Evolutionary conservation across 2,329 filamentous ascomycete genomes (phyloP), one percentile per base, ranked within the genome.

Genomic region (Cladosporium sp.): DNA sequence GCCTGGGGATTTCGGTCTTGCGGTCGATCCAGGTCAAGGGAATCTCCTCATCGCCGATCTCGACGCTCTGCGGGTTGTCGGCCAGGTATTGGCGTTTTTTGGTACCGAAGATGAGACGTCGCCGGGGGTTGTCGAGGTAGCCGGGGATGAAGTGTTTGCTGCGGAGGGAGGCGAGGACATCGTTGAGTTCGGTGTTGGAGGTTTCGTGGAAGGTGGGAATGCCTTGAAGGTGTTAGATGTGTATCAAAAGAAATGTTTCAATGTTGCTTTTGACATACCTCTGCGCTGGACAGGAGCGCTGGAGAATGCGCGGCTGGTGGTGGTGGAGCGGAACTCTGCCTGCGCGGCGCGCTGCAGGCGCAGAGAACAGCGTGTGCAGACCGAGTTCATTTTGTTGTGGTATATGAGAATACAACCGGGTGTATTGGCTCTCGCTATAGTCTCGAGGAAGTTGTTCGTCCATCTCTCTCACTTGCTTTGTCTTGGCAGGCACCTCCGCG

Each of bases 141-240:
- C 61, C 59, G 11, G 74, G 74, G 18, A 76, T 65, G 52, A 77
- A 67, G 57, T 76, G 60, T 44, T 71, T 70, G 41, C 62, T 64
- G 54, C 74, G 73, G 47, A 75, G 61, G 8, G 55, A 64, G 5
- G 61, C 55, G 51, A 77, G 70, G 30, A 73, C 55, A 17, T 58
- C 43, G 43, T 72, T 62, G 49, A 77, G 70, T 39, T 71, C 66
- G 43, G 69, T 61, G 12, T 65, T 67, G 9, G 71, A 68, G 9
- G 72, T 66, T 30, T 68, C 59, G 44, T 63, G 58, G 65, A 74
- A 77, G 38, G 58, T 57, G 15, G 73, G 73, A 5, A 75, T 62
- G 34, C 62, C 56, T 55, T 65, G 2, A 9, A 17, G n/a, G 11
- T 19, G 42, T 19, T 36, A 43, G 43, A 5, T 43, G 22, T 15